Evolutionary conservation across 345 rosid species (phyloP), one percentile per base, ranked within the genome.

Genomic region (Cardamine chenopodiifolia): DNA sequence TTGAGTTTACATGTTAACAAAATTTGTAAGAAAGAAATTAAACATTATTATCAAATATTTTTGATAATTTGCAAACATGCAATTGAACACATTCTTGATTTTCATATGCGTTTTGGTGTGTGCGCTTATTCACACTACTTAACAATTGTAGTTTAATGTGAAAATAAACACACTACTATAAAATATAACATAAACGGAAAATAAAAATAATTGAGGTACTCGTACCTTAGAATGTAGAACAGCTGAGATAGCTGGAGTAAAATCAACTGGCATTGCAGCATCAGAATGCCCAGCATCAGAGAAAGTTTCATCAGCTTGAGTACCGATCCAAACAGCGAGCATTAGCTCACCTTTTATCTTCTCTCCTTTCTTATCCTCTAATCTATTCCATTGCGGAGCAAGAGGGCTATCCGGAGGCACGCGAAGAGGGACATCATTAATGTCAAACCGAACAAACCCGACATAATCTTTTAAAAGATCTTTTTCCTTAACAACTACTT

Each of bases 231-330:
- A 96, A 18, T 98, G 88, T 53, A 89, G 71, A 52, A 87, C 85
- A 29, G 93, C 71, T 0, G 85, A 80, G 47, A 82, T 74, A 40
- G 85, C 79, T 6, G 92, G 85, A 35, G 87, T 49, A 66, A 89
- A 87, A 75, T 89, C 86, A 19, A 90, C 81, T 3, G 98, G 83
- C 19, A 82, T 86, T 42, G 93, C 97, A 7, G 99, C 91, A 87
- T 96, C 99, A 7, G 99, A 96, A 81, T 96, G 99, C 97, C 98
- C 92, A 12, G 98, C 97, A 66, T 96, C 99, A 1, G 99, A 86
- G 83, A 95, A 92, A 15, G 99, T 90, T 85, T 95, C 98, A 78
- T 95, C 97, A 1, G 99, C 98, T 74, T 92, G 99, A 26, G 99
- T 96, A 66, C 98, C 99, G 40, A 96, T 88, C 99, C 99, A 96